Evolutionary conservation across 352 stramenopile species (phyloP).

Genomic region (Elongisporangium prolatum): DNA sequence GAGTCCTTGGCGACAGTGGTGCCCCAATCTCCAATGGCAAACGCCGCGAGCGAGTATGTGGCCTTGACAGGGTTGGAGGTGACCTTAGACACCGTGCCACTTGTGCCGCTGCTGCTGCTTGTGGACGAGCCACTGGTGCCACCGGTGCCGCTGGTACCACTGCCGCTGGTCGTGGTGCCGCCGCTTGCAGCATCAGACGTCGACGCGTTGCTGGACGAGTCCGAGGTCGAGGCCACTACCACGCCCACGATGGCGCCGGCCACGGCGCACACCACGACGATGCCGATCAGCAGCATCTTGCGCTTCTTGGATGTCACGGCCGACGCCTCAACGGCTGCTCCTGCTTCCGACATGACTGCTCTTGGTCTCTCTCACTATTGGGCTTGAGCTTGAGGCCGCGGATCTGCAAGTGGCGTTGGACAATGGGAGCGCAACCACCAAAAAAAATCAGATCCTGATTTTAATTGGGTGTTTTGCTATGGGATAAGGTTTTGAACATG

Average conservation of each 20-base stretch:
- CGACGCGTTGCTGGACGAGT: slow-evolving; percentile 19
- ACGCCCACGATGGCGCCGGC: slow-evolving; percentile 40
- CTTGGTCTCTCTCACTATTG: not conserved
- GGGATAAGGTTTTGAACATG: not conserved
- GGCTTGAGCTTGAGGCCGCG: not conserved
- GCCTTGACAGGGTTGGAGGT: slow-evolving; percentile 5
- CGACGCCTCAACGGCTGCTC: not conserved
- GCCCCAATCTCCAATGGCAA: slow-evolving; percentile 74
- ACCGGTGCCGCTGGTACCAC: slow-evolving; percentile 5
- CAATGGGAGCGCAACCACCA: not conserved
- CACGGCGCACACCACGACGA: slow-evolving; percentile 40
- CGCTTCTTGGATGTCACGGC: slow-evolving; percentile 12
- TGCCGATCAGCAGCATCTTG: slow-evolving; percentile 34
- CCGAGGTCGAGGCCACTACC: slow-evolving; percentile 30
- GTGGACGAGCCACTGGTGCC: slow-evolving; percentile 12
- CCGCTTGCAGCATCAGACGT: slow-evolving; percentile 13
- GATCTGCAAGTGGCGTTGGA: not conserved
- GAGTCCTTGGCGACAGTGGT: slow-evolving; percentile 56
- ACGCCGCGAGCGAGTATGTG: slow-evolving; percentile 51
- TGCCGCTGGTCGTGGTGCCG: not conserved
- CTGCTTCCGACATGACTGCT: not conserved
- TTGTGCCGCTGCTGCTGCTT: slow-evolving; percentile 6
- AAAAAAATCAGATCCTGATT: not conserved
- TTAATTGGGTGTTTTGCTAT: not conserved
- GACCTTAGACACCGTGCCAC: not conserved